These are phyloP conservation scores for Rhodotorula sp. DNA, from an alignment of 1,284 basidiomycete species.

Conservation along the genomic window DNA sequence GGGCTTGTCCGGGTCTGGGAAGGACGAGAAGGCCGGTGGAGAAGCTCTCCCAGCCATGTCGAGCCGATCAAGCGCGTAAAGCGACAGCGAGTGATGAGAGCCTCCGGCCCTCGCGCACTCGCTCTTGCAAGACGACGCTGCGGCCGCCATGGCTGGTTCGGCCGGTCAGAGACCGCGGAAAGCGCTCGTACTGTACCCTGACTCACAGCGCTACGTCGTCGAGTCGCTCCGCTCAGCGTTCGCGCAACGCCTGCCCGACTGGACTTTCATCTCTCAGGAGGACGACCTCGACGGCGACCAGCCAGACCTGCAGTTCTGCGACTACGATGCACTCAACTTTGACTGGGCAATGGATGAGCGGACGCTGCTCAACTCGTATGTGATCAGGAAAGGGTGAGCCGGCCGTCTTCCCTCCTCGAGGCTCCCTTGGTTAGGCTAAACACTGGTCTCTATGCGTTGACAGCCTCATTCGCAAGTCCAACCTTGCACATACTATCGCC, in stretches of 20 bases:
- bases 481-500: constrained; percentile 73
- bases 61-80: too few species aligned
- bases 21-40: constrained; percentile 30
- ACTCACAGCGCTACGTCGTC: constrained; percentile 26
- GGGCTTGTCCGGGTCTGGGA: constrained; percentile 7
- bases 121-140: background rate
- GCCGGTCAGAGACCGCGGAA: background rate
- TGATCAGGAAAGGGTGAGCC: constrained; percentile 45
- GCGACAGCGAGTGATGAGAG: background rate
- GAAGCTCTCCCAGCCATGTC: background rate
- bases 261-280: background rate
- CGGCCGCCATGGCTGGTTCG: background rate
- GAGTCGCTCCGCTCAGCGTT: constrained; percentile 20
- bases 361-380: constrained; percentile 39
- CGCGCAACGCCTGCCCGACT: constrained; percentile 6
- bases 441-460: background rate
- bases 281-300: background rate
- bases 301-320: constrained; percentile 40
- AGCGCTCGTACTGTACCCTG: constrained; percentile 24
- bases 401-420: constrained; percentile 37
- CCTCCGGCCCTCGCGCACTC: too few species aligned
- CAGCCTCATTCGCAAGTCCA: constrained; percentile 86
- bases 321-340: constrained; percentile 44
- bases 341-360: constrained; percentile 27
- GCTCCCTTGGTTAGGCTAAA: constrained; percentile 6